Evolutionary conservation across 768 basidiomycete genomes (phyloP).

Genomic region (Tylopilus sp.): DNA sequence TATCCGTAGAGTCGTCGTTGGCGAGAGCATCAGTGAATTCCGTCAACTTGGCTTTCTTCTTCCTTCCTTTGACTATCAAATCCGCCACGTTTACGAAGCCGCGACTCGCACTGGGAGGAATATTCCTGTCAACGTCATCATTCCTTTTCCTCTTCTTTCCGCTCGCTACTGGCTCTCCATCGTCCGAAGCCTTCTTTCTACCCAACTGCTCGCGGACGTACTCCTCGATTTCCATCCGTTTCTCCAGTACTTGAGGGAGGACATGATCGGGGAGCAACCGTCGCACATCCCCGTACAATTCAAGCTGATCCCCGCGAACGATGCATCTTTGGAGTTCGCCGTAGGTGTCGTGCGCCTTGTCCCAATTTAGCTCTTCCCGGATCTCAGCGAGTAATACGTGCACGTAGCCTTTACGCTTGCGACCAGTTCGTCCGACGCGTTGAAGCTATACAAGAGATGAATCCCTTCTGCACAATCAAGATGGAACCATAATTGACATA

Average conservation of each 20-base stretch:
- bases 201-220: constrained; percentile 53
- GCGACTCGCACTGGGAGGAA: constrained; percentile 66
- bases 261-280: constrained; percentile 77
- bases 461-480: not conserved
- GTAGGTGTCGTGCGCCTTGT: constrained; percentile 82
- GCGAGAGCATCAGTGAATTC: constrained; percentile 49
- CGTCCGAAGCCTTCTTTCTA: constrained; percentile 32
- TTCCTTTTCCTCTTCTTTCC: constrained; percentile 68
- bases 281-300: constrained; percentile 90
- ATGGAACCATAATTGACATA: constrained; percentile 35
- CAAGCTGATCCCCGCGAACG: constrained; percentile 78
- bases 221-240: constrained; percentile 77
- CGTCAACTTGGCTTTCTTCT: constrained; percentile 36
- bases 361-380: constrained; percentile 84
- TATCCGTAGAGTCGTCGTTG: constrained; percentile 65
- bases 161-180: constrained; percentile 28
- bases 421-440: constrained; percentile 92
- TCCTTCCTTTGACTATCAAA: constrained; percentile 53
- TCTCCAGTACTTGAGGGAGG: constrained; percentile 76
- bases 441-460: constrained; percentile 61
- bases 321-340: constrained; percentile 87
- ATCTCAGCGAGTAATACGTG: constrained; percentile 88
- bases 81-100: constrained; percentile 72
- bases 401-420: constrained; percentile 86
- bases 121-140: constrained; percentile 63